Percentiles rank a stretch among this genome's conserved stretches.
Evolutionary conservation across 495 filamentous ascomycete genomes (phyloP).

Genomic region (Penicillium cosmopolitanum): DNA sequence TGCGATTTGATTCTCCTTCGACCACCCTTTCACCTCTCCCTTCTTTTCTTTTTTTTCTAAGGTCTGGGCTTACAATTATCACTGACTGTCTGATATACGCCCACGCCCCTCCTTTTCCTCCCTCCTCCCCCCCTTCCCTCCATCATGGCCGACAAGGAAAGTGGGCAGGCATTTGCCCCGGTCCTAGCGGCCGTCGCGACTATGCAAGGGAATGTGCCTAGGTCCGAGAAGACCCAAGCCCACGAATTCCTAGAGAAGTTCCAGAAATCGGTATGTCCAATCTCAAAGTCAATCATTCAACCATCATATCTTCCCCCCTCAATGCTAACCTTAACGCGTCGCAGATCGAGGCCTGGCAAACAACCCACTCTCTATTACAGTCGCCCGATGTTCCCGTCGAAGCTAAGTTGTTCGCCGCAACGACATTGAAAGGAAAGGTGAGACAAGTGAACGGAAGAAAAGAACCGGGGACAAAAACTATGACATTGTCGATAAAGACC

Average conservation of each 20-base stretch:
- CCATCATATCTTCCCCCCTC: neutral
- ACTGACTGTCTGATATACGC: conserved; percentile 16
- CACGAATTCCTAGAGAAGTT: conserved; percentile 91
- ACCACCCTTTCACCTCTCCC: conserved; percentile 8
- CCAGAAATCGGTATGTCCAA: conserved; percentile 88
- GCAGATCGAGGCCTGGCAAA: conserved; percentile 87
- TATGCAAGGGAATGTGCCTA: conserved; percentile 83
- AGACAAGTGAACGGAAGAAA: conserved; percentile 14
- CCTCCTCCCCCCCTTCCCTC: neutral
- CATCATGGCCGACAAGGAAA: conserved; percentile 71
- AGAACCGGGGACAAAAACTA: neutral
- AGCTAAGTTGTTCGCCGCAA: conserved; percentile 93
- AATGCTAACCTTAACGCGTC: neutral
- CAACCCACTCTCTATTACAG: conserved; percentile 83
- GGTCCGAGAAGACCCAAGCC: conserved; percentile 83
- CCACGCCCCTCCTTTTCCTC: conserved; percentile 1
- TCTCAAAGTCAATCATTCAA: no score
- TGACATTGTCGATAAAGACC: neutral
- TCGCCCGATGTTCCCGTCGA: conserved; percentile 71
- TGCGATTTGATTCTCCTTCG: conserved; percentile 4
- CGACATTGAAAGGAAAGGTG: conserved; percentile 97
- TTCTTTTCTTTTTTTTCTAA: conserved; percentile 18
- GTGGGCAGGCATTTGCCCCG: conserved; percentile 73
- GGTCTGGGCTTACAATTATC: conserved; percentile 17
- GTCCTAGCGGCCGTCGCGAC: conserved; percentile 87